phyloP scores from a whole-genome alignment of 495 filamentous ascomycete genomes.

The Penicillium daleae region DNA sequence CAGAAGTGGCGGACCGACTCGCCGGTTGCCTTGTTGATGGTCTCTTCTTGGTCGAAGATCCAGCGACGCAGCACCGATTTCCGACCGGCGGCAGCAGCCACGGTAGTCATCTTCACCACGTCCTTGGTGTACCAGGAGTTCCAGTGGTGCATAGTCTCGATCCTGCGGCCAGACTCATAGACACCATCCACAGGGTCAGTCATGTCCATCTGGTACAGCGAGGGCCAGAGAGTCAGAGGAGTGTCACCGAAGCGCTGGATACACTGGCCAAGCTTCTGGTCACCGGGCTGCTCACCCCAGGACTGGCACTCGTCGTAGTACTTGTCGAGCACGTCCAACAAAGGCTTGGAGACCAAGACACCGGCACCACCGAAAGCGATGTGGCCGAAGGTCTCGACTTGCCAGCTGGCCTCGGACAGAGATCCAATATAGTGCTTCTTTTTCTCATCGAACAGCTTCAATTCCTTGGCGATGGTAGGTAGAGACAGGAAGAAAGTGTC shows the following conservation, averaged over 20 bases:
- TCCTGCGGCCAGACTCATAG: constrained; percentile 61
- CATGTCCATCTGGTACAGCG: constrained; percentile 67
- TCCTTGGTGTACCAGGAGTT: constrained; percentile 59
- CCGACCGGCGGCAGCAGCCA: constrained; percentile 59
- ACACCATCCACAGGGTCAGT: constrained; percentile 62
- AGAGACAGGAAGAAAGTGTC: constrained; percentile 75
- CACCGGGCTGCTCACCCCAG: constrained; percentile 56
- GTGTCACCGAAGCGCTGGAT: constrained; percentile 60
- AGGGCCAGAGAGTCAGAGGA: constrained; percentile 59
- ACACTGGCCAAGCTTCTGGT: constrained; percentile 65
- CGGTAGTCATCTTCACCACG: constrained; percentile 61
- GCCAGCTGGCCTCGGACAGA: constrained; percentile 64
- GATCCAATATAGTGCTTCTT: constrained; percentile 63
- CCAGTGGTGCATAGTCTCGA: constrained; percentile 68
- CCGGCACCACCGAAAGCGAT: constrained; percentile 74
- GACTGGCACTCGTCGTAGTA: constrained; percentile 58
- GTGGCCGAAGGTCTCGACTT: constrained; percentile 62
- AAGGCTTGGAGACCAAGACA: constrained; percentile 64
- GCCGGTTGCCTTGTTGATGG: constrained; percentile 43
- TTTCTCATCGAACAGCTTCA: constrained; percentile 58
- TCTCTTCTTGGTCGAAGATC: constrained; percentile 59
- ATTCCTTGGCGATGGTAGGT: constrained; percentile 51
- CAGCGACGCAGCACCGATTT: constrained; percentile 65
- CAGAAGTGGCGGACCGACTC: constrained; percentile 50
- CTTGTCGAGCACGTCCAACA: constrained; percentile 57